Percentiles rank a stretch among this genome's conserved stretches.
These are phyloP conservation scores for Trichocomaceae sp. DNA, from an alignment of 2,329 filamentous ascomycete species.

Conservation along the genomic window DNA sequence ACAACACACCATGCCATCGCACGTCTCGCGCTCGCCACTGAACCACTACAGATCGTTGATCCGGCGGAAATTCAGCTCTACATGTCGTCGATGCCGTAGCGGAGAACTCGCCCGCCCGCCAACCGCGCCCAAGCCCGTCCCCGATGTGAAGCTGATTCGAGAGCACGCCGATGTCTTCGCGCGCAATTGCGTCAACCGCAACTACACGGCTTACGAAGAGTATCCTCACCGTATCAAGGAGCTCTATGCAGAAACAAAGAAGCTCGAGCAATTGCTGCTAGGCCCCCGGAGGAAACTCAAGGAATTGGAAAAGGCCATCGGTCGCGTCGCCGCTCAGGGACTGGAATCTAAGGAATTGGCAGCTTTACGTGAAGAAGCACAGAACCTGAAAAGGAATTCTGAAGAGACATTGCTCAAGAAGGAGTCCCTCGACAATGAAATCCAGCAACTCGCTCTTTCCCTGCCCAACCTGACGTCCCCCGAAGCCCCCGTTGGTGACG, in stretches of 20 bases:
- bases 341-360: constrained; percentile 15
- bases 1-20: constrained; percentile 7
- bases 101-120: constrained; percentile 42
- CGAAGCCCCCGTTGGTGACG: constrained; percentile 64
- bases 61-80: constrained; percentile 8
- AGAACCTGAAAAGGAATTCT: constrained; percentile 32
- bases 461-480: constrained; percentile 81
- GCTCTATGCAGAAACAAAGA: constrained; percentile 32
- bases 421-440: constrained; percentile 47
- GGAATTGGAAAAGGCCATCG: constrained; percentile 38
- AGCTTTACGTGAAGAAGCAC: constrained; percentile 32
- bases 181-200: constrained; percentile 75
- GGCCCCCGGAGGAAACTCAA: constrained; percentile 39
- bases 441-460: constrained; percentile 66
- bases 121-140: constrained; percentile 67
- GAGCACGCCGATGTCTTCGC: constrained; percentile 74
- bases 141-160: constrained; percentile 87
- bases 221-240: constrained; percentile 48
- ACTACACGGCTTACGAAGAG: constrained; percentile 58
- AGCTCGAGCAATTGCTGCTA: constrained; percentile 36
- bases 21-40: constrained; percentile 1
- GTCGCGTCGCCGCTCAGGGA: constrained; percentile 24
- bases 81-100: constrained; percentile 5
- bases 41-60: not conserved
- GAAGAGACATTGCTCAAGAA: constrained; percentile 27